Evolutionary conservation across 192 early-diverging fungal genomes (phyloP), one percentile per base, ranked within the genome.

Genomic region (Backusella macrospora): DNA sequence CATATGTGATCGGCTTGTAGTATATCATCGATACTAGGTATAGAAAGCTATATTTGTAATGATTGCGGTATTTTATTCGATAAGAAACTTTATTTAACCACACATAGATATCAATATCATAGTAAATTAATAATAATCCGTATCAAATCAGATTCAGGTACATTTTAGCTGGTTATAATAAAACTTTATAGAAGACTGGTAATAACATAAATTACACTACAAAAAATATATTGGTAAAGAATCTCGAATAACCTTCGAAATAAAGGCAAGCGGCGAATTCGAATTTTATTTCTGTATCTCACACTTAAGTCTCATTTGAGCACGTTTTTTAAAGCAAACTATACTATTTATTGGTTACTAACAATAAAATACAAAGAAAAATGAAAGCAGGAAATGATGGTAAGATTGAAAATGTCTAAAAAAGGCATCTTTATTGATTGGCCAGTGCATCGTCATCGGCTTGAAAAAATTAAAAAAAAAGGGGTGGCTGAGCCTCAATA

Each of bases 401-500:
- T 10, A 59, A 59, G 21, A 23, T 23, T 59, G 52, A 59, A 26
- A 21, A 26, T 3, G 9, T 23, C 21, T 59, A 59, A 59, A 59
- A 59, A 59, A 59, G 52, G 52, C 8, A 59, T 26, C 23, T 59
- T 9, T 10, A 10, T 26, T 59, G 21, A 46, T 46, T 46, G 45
- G 9, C 45, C 45, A 46, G 14, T 8, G 45, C 45, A 14, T 59
- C 52, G 52, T 59, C 52, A 59, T 59, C 52, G 18, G 29, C 2
- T 34, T 34, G 29, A 34, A 34, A 34, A 34, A 34, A 34, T 34
- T 34, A 34, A 34, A 34, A 34, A 52, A 9, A 18, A 52, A 52
- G 18, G 18, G 3, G 52, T 59, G 52, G 52, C 52, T 59, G 52
- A 59, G 52, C 52, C 26, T 59, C 23, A 55, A 55, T 55, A 55